phyloP scores from a whole-genome alignment of 2,329 filamentous ascomycete species.

The Thielaviopsis punctulata region DNA sequence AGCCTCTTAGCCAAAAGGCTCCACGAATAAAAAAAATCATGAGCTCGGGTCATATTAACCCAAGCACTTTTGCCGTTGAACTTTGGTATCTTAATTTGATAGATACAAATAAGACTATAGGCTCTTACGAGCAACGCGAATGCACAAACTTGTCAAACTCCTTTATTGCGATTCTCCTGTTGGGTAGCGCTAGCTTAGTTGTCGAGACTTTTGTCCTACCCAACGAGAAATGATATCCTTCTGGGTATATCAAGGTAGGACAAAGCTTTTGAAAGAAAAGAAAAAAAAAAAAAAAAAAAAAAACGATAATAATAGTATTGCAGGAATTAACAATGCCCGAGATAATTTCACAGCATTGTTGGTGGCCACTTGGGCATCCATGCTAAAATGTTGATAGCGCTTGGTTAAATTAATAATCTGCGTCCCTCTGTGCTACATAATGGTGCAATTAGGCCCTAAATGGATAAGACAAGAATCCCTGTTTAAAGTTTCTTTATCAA shows the following conservation, averaged over 20 bases:
- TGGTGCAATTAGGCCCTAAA: neutral
- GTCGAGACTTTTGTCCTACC: neutral
- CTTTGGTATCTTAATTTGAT: neutral
- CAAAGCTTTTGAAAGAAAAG: too few species aligned
- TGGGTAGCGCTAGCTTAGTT: neutral
- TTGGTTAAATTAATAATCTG: neutral
- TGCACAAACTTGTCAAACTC: neutral
- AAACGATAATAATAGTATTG: neutral
- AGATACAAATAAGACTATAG: too few species aligned
- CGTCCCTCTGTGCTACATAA: neutral
- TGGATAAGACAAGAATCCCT: neutral
- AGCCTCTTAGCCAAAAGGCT: too few species aligned
- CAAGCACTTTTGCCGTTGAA: too few species aligned
- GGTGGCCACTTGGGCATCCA: neutral
- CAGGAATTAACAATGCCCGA: too few species aligned
- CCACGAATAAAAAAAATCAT: too few species aligned
- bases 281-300: neutral
- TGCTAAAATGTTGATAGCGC: neutral
- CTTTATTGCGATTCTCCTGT: neutral
- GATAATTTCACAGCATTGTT: neutral
- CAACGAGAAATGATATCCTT: neutral
- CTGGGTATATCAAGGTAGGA: neutral
- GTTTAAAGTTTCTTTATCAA: too few species aligned
- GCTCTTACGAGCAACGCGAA: neutral
- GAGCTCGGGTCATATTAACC: neutral